A percentile compares a stretch with the other conserved stretches of the same genome.
Conservation (phyloP, 495 filamentous ascomycete genomes). For the Neurospora discreta region DNA sequence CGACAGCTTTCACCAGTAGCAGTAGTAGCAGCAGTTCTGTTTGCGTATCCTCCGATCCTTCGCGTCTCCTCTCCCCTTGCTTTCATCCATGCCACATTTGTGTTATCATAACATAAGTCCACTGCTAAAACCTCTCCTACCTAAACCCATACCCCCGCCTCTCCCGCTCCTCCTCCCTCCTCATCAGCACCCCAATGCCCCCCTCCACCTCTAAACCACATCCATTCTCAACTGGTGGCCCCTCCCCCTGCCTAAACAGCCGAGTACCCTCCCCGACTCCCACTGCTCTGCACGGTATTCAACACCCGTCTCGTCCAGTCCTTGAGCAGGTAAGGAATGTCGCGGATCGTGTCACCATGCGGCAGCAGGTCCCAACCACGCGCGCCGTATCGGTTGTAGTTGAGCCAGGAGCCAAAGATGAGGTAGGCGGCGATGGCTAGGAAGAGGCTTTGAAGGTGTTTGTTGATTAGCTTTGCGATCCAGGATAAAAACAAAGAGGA, state of each 20-base stretch:
- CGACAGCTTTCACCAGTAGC: not conserved
- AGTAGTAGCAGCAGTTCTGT: not conserved
- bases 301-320: constrained; percentile 72
- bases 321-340: constrained; percentile 82
- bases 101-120: constrained; percentile 12
- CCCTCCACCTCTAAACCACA: not conserved
- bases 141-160: too few species aligned
- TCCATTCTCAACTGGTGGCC: not conserved
- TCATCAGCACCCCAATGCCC: constrained; percentile 4
- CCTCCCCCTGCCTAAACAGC: constrained; percentile 67
- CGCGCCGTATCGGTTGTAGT: constrained; percentile 93
- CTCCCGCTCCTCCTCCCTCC: constrained; percentile 12
- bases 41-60: not conserved
- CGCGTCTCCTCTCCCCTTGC: not conserved
- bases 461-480: not conserved
- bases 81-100: not conserved
- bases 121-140: constrained; percentile 23
- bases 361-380: constrained; percentile 93
- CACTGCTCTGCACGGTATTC: constrained; percentile 71
- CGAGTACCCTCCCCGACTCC: constrained; percentile 81
- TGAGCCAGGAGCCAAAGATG: constrained; percentile 97
- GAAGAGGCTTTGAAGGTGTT: constrained; percentile 58
- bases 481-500: constrained; percentile 1
- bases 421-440: constrained; percentile 79
- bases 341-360: constrained; percentile 83